phyloP scores from a whole-genome alignment of 331 rosid species.

The Phaseolus coccineus region DNA sequence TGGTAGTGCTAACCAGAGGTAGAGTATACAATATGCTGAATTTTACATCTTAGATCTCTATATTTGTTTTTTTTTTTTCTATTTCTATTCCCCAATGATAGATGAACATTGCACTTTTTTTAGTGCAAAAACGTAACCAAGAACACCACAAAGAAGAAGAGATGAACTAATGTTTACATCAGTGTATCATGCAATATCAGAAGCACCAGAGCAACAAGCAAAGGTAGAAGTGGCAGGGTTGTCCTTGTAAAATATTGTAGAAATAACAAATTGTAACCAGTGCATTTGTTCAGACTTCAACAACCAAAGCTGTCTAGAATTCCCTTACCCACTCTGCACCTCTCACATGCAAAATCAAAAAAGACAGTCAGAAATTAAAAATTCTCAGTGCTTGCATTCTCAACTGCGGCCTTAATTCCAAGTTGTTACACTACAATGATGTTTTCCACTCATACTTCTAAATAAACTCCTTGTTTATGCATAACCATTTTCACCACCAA shows the following conservation, averaged over 20 bases:
- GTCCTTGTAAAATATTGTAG: neutral
- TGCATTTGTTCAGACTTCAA: neutral
- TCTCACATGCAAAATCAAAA: neutral
- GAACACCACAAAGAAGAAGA: neutral
- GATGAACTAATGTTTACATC: neutral
- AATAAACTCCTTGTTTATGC: neutral
- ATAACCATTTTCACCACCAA: neutral
- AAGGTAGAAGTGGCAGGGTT: neutral
- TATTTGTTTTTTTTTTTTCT: conserved; percentile 6
- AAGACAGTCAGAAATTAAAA: neutral
- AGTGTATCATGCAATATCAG: conserved; percentile 13
- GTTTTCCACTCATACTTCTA: neutral
- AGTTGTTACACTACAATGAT: neutral
- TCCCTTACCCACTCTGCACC: neutral
- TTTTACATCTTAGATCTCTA: neutral
- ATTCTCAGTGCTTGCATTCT: neutral
- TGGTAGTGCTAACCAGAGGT: neutral
- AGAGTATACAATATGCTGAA: neutral
- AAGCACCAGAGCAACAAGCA: conserved; percentile 13
- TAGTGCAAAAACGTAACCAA: neutral
- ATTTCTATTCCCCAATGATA: neutral
- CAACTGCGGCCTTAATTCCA: neutral
- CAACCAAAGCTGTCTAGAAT: neutral
- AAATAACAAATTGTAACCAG: neutral
- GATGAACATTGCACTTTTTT: neutral